These are phyloP conservation scores for Elsinoe arachidis DNA, from an alignment of 2,329 filamentous ascomycete species.

Conservation along the genomic window DNA sequence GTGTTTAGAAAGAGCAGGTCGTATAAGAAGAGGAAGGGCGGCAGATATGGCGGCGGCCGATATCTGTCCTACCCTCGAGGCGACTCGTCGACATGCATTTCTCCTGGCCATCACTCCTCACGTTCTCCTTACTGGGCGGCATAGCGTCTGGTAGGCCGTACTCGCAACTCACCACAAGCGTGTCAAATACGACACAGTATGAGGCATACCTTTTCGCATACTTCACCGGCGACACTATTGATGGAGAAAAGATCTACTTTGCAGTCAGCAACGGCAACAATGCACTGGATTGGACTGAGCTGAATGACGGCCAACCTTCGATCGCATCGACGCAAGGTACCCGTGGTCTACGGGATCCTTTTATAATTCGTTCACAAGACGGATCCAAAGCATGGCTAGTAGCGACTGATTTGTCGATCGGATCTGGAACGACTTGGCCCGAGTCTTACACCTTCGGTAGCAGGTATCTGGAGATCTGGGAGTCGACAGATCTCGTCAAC, in stretches of 20 bases:
- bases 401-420: slow-evolving; percentile 47
- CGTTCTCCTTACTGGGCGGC: background rate
- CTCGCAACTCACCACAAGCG: background rate
- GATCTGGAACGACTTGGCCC: slow-evolving; percentile 45
- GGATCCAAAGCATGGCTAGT: slow-evolving; percentile 46
- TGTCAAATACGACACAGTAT: slow-evolving; percentile 8
- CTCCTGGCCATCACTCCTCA: background rate
- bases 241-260: slow-evolving; percentile 46
- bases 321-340: slow-evolving; percentile 41
- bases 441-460: slow-evolving; percentile 41
- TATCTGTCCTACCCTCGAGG: background rate
- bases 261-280: slow-evolving; percentile 46
- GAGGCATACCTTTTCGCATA: slow-evolving; percentile 45
- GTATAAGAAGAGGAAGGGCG: background rate
- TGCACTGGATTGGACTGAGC: slow-evolving; percentile 42
- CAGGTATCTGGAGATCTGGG: slow-evolving; percentile 46
- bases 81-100: background rate
- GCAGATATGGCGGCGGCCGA: background rate
- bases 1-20: background rate
- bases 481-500: slow-evolving; percentile 42
- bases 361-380: slow-evolving; percentile 44
- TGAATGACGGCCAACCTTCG: slow-evolving; percentile 42
- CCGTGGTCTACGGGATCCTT: slow-evolving; percentile 44
- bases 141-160: background rate
- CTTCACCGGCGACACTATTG: slow-evolving; percentile 38